Conservation (phyloP, 768 basidiomycete genomes). For the Kwoniella europaea region DNA sequence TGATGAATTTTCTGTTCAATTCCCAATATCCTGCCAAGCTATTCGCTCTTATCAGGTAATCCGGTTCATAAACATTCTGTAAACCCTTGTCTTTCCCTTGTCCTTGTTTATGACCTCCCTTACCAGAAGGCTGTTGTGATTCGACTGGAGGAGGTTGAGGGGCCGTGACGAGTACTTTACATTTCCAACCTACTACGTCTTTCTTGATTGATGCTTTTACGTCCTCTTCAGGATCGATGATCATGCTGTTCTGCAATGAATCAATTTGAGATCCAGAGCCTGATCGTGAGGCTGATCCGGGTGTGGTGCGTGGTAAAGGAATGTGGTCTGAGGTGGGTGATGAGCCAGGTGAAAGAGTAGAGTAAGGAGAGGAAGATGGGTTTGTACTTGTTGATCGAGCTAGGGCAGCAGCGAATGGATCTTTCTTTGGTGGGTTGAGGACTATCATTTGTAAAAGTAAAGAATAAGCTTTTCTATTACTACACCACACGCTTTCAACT, state of each 20-base stretch:
- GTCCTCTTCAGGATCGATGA: slow-evolving; percentile 18
- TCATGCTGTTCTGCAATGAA: slow-evolving; percentile 17
- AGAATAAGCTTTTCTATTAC: neutral
- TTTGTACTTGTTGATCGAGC: slow-evolving; percentile 37
- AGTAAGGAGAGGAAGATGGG: slow-evolving; percentile 13
- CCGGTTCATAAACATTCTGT: slow-evolving; percentile 26
- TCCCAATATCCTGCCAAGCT: slow-evolving; percentile 77
- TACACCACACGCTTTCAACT: no score
- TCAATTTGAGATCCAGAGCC: slow-evolving; percentile 6
- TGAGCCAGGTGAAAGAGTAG: neutral
- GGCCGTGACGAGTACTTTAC: slow-evolving; percentile 46
- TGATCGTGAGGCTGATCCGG: slow-evolving; percentile 5
- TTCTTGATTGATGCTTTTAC: slow-evolving; percentile 6
- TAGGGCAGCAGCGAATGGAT: slow-evolving; percentile 49
- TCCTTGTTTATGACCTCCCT: slow-evolving; percentile 9
- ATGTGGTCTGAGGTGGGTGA: slow-evolving; percentile 29
- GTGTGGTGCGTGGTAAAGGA: slow-evolving; percentile 22
- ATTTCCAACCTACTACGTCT: slow-evolving; percentile 36
- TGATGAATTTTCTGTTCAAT: slow-evolving; percentile 68
- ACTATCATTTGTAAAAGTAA: slow-evolving; percentile 29
- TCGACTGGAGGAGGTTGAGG: slow-evolving; percentile 26
- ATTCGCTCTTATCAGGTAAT: slow-evolving; percentile 67
- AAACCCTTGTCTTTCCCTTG: slow-evolving; percentile 20
- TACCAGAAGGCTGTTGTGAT: slow-evolving; percentile 17
- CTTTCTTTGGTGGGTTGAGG: slow-evolving; percentile 37